phyloP scores from a whole-genome alignment of 495 filamentous ascomycete genomes.

The Rostrohypoxylon terebratum region DNA sequence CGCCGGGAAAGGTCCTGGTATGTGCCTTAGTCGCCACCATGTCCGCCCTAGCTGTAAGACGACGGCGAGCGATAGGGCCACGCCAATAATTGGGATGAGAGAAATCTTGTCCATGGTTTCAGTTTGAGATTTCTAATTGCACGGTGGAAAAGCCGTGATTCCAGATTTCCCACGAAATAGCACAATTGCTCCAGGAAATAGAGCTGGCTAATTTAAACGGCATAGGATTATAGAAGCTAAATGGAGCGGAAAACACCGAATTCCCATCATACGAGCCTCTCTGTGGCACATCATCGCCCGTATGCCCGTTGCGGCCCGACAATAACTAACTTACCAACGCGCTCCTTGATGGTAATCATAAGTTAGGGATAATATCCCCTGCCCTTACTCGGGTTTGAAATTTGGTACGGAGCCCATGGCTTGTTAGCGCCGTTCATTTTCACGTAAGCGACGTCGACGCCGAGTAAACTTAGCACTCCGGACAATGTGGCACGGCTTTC shows the following conservation, averaged over 20 bases:
- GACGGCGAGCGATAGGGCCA: background rate
- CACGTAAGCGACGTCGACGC: background rate
- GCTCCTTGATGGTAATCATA: background rate
- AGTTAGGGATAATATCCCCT: background rate
- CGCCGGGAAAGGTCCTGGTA: constrained; percentile 62
- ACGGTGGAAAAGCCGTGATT: background rate
- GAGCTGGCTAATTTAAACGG: background rate
- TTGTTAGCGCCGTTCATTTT: background rate
- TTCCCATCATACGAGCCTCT: background rate
- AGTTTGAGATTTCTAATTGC: background rate
- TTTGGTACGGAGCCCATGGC: background rate
- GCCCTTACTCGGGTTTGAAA: constrained; percentile 5
- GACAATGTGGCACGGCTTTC: background rate
- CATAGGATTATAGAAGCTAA: background rate
- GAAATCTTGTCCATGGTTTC: background rate
- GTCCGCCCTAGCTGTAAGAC: constrained; percentile 3
- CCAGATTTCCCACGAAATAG: background rate
- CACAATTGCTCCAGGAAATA: background rate
- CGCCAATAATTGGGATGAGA: background rate
- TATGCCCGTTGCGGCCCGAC: background rate
- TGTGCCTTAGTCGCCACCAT: constrained; percentile 39
- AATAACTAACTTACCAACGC: background rate
- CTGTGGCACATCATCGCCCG: background rate
- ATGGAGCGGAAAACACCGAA: background rate
- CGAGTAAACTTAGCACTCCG: constrained; percentile 2